phyloP scores from a whole-genome alignment of 2,329 filamentous ascomycete species.

The Xenoacremonium recifei region DNA sequence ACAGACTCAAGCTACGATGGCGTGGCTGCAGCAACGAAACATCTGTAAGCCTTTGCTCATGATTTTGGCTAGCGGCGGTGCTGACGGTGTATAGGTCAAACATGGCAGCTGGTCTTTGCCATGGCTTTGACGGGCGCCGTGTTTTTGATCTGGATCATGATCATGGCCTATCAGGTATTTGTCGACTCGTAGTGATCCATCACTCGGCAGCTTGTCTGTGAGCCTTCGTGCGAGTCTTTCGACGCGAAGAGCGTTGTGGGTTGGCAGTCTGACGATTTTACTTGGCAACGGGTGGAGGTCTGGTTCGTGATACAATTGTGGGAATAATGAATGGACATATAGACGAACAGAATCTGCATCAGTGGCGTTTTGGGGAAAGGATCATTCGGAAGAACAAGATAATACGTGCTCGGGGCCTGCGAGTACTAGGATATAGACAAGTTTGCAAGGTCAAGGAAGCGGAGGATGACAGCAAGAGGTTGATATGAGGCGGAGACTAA shows the following conservation, averaged over 20 bases:
- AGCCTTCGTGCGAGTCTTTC: too few species aligned
- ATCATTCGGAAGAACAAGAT: too few species aligned
- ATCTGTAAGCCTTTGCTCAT: slow-evolving; percentile 52
- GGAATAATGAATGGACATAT: not conserved
- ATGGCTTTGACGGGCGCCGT: slow-evolving; percentile 59
- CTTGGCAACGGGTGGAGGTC: too few species aligned
- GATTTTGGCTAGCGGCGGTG: fast-evolving
- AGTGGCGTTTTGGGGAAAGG: not conserved
- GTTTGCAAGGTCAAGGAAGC: too few species aligned
- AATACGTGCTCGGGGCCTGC: too few species aligned
- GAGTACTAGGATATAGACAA: too few species aligned
- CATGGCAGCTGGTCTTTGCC: slow-evolving; percentile 64
- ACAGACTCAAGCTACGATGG: slow-evolving; percentile 53
- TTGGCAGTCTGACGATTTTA: too few species aligned
- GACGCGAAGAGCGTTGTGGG: too few species aligned
- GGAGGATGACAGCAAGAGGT: too few species aligned
- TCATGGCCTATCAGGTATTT: slow-evolving; percentile 67
- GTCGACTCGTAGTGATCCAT: slow-evolving; percentile 38
- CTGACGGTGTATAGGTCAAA: slow-evolving; percentile 44
- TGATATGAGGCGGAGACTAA: too few species aligned
- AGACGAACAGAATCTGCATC: not conserved
- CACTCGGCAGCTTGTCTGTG: too few species aligned
- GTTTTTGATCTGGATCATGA: slow-evolving; percentile 66
- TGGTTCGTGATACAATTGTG: too few species aligned
- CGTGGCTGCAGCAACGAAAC: slow-evolving; percentile 61